Evolutionary conservation across 192 early-diverging fungal genomes (phyloP).

Genomic region (Rhizophlyctis rosea): DNA sequence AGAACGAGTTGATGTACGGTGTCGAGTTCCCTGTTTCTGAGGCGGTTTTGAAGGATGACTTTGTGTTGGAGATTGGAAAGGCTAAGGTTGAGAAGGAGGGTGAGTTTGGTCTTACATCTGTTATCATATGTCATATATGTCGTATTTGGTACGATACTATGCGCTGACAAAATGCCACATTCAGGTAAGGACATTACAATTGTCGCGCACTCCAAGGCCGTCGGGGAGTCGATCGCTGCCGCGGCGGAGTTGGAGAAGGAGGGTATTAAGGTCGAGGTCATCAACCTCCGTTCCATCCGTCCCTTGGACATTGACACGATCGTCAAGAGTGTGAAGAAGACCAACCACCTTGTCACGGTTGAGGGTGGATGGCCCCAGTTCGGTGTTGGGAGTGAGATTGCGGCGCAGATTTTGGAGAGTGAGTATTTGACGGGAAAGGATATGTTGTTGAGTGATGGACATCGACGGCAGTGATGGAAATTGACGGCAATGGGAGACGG

Average conservation of each 20-base stretch:
- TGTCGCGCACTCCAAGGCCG: conserved; percentile 88
- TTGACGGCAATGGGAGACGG: too few relatives aligned
- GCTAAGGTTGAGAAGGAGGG: conserved; percentile 81
- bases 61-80: conserved; percentile 91
- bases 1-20: conserved; percentile 99
- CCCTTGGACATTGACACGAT: conserved; percentile 91
- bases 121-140: conserved; percentile 12
- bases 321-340: conserved; percentile 93
- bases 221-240: conserved; percentile 82
- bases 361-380: conserved; percentile 95
- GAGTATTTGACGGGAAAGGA: too few relatives aligned
- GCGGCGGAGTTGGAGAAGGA: conserved; percentile 83
- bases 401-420: conserved; percentile 95
- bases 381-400: conserved; percentile 92
- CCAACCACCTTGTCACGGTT: conserved; percentile 92
- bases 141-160: too few relatives aligned
- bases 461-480: too few relatives aligned
- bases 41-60: conserved; percentile 72
- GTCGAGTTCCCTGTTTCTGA: conserved; percentile 77
- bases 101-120: conserved; percentile 7
- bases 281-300: conserved; percentile 97
- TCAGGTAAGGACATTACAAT: conserved; percentile 83
- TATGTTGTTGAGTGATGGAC: too few relatives aligned
- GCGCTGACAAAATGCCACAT: too few relatives aligned
- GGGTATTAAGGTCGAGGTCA: conserved; percentile 64